Evolutionary conservation across 2,329 filamentous ascomycete species (phyloP), one percentile per base, ranked within the genome.

Genomic region (Aspergillus fischeri): DNA sequence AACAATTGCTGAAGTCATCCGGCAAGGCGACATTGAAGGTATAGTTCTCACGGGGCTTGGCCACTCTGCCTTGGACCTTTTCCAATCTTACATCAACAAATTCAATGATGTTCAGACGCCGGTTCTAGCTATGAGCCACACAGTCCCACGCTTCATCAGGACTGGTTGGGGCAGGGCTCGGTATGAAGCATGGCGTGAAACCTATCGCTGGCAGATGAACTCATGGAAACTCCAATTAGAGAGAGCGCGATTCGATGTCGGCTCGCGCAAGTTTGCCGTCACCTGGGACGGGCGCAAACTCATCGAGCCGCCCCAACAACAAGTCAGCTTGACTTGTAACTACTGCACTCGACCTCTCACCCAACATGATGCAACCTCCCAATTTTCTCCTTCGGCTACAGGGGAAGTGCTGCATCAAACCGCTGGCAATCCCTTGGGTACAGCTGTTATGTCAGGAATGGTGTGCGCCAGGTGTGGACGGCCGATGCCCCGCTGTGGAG

Each of bases 81-180:
- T 88, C 60, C 80, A 83, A 63, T 81, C 80, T 6, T 86, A 86
- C 67, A 81, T 87, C 58, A 76, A 77, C 53, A 81, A 80, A 53
- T 85, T 81, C 65, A 80, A 82, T 56, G 85, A 87, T 61, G 70
- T 87, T 1, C 85, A 88, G 71, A 86, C 84, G 2, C 81, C 84
- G 1, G 84, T 87, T 0, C 73, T 87, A 1, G 82, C 83, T 28
- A 81, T 84, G 66, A 81, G 81, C 35, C 80, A 83, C 61, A 81
- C 82, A 0, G 81, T 83, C 50, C 84, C 85, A 0, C 77, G 82
- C 0, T 85, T 85, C 67, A 77, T 87, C 58, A 78, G 80, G 61
- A 81, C 85, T 60, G 56, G 66, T 44, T 74, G 80, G 47, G 76
- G 80, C 62, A 79, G 83, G 59, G 60, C 77, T 0, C 81, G 80